Conservation (phyloP, 106 monocot species). For the Cymbidium sinense region DNA sequence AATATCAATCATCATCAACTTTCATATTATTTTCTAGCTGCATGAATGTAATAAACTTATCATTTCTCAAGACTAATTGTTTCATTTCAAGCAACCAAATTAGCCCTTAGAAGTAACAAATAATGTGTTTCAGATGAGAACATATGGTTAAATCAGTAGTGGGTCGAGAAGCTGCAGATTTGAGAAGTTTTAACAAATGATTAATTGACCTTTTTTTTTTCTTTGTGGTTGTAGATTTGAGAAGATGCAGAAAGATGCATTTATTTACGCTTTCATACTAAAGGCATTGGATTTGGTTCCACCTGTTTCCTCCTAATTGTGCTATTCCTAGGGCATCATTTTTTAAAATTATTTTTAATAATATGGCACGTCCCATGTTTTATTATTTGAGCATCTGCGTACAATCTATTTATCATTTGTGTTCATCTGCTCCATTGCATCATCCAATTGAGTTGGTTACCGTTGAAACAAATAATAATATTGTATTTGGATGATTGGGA, state of each 20-base stretch:
- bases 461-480: too few species aligned
- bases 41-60: background rate
- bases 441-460: too few species aligned
- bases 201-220: background rate
- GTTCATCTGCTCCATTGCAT: too few species aligned
- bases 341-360: too few species aligned
- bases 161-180: too few species aligned
- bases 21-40: background rate
- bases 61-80: background rate
- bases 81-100: background rate
- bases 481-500: too few species aligned
- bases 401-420: too few species aligned
- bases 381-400: too few species aligned
- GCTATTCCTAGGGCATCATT: background rate
- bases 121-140: background rate
- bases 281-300: conserved; percentile 21
- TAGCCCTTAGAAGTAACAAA: background rate
- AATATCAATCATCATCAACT: background rate
- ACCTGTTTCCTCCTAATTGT: background rate
- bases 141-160: too few species aligned
- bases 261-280: conserved; percentile 28
- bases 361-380: too few species aligned
- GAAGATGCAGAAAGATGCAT: conserved; percentile 26
- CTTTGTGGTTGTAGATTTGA: conserved; percentile 22
- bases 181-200: too few species aligned